Evolutionary conservation across 257 asterid genomes (phyloP).

Genomic region (Rauvolfia tetraphylla): DNA sequence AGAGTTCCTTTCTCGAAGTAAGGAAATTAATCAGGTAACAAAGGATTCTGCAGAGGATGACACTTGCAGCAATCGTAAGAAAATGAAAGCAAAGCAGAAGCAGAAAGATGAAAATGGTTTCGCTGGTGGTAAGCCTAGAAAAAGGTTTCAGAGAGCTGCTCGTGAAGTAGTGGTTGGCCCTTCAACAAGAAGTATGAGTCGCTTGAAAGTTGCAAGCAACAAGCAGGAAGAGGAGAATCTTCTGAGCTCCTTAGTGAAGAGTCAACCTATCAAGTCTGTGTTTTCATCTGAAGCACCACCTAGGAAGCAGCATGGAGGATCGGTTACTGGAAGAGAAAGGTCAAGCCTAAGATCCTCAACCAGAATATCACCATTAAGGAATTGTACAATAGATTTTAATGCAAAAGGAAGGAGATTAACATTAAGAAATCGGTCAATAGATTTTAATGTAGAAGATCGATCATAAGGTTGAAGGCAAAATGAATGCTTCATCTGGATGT

Average conservation of each 20-base stretch:
- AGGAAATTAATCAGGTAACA: slow-evolving; percentile 2
- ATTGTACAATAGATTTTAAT: slow-evolving; percentile 1
- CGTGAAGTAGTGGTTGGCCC: slow-evolving; percentile 10
- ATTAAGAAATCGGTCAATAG: no score
- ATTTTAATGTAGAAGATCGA: no score
- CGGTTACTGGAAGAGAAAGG: background rate
- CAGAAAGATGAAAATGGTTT: background rate
- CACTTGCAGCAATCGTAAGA: slow-evolving; percentile 9
- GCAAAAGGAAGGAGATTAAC: no score
- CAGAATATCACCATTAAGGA: slow-evolving; percentile 19
- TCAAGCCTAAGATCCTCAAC: background rate
- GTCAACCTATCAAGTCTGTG: background rate
- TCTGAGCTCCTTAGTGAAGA: background rate
- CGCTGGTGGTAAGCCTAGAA: background rate
- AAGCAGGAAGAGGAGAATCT: background rate
- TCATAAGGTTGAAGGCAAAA: no score
- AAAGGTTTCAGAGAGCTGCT: background rate
- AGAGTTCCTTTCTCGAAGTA: slow-evolving; percentile 9
- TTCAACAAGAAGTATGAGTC: slow-evolving; percentile 42
- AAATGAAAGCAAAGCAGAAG: slow-evolving; percentile 3
- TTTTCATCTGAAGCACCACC: no score
- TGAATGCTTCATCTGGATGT: no score
- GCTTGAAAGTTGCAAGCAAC: background rate
- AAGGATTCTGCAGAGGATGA: slow-evolving; percentile 7
- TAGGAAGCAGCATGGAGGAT: background rate